Conservation (phyloP, 2,329 filamentous ascomycete genomes). For the Cladophialophora bantiana region DNA sequence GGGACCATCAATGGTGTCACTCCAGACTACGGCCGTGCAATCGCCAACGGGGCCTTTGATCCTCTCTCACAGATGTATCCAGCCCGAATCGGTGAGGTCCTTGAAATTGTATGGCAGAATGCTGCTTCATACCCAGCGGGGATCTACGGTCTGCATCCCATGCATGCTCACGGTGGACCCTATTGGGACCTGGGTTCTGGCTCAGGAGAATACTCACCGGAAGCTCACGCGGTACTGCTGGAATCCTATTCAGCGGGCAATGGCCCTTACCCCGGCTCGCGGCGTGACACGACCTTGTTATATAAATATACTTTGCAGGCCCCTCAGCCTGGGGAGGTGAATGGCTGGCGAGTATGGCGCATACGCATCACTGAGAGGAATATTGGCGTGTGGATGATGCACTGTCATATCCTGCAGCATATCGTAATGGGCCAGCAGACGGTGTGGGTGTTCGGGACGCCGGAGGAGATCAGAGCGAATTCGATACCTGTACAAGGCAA, state of each 20-base stretch:
- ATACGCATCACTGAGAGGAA: constrained; percentile 52
- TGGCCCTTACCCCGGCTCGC: constrained; percentile 25
- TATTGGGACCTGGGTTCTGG: constrained; percentile 57
- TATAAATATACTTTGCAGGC: constrained; percentile 58
- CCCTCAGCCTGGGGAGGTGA: constrained; percentile 50
- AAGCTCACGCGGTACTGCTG: constrained; percentile 52
- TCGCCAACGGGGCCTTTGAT: constrained; percentile 53
- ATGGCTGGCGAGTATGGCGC: constrained; percentile 69
- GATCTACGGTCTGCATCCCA: constrained; percentile 51
- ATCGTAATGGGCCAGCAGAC: constrained; percentile 51
- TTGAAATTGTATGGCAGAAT: constrained; percentile 56
- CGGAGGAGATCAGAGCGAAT: constrained; percentile 47
- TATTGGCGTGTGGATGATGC: constrained; percentile 60
- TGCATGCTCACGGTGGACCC: constrained; percentile 57
- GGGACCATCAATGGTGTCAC: constrained; percentile 40
- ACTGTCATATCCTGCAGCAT: constrained; percentile 59
- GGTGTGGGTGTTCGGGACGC: constrained; percentile 56
- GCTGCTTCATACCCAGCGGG: constrained; percentile 41
- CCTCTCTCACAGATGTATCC: constrained; percentile 40
- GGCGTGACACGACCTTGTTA: constrained; percentile 61
- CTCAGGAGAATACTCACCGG: constrained; percentile 53
- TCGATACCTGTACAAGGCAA: constrained; percentile 43
- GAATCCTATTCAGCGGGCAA: constrained; percentile 34
- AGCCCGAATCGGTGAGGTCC: constrained; percentile 53
- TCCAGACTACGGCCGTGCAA: constrained; percentile 52